Base-by-base conservation (phyloP, 441 rosid species). In the Populus trichocarpa region DNA sequence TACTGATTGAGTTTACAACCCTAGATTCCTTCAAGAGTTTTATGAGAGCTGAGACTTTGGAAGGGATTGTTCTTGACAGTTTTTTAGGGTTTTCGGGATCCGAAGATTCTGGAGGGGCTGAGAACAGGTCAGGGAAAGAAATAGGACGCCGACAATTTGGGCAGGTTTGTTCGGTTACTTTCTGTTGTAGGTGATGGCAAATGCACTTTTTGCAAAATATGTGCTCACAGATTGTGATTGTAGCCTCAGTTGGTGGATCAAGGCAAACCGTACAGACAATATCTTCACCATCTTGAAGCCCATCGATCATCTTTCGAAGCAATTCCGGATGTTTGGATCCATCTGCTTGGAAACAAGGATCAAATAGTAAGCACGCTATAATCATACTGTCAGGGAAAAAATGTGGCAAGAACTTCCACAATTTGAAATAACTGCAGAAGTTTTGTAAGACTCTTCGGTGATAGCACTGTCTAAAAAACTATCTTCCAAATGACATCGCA, bases 241-340 rank as follows among this genome's bases (percentile, higher is more conserved):
- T 79, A 63, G 88, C 75, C 72, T 89, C 87, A 28, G 72, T 81
- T 53, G 95, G 95, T 9, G 94, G 94, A 61, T 86, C 92, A 71
- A 95, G 87, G 88, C 98, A 93, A 67, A 95, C 92, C 1, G 96
- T 95, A 82, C 97, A 95, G 79, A 91, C 97, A 67, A 90, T 87
- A 85, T 95, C 97, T 84, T 93, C 99, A 57, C 93, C 92, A 82
- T 90, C 97, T 90, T 92, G 97, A 75, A 95, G 83, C 77, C 84
- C 84, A 18, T 72, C 88, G 75, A 89, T 84, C 70, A 95, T 77
- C 85, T 93, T 95, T 82, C 87, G 83, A 67, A 91, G 90, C 87
- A 95, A 87, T 80, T 95, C 96, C 32, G 97, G 97, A 70, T 86
- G 89, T 82, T 87, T 89, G 70, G 96, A 88, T 72, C 88, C 95